Base-by-base conservation (phyloP, 441 rosid species). In the Euphorbia schlechtendalii region DNA sequence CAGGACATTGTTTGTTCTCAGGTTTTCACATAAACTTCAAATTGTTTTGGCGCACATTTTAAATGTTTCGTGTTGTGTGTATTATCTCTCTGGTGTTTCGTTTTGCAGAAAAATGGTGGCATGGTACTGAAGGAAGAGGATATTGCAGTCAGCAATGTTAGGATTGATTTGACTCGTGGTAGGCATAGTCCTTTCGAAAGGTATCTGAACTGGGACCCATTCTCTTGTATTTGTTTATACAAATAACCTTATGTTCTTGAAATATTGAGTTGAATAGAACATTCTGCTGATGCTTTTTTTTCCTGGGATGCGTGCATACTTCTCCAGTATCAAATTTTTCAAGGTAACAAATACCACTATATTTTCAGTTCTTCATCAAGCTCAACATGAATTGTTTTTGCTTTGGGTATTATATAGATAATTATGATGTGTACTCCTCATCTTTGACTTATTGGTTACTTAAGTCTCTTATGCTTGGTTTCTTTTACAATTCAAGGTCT, bases 131-230 rank as follows among this genome's bases (percentile, higher is more conserved):
- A 82, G 73, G 95, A 85, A 80, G 91, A 90, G 36, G 97, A 93
- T 69, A 70, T 93, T 34, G 83, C 76, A 51, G 95, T 93, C 59
- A 81, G 87, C 79, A 93, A 88, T 77, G 92, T 83, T 53, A 82
- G 78, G 80, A 93, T 93, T 70, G 98, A 90, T 80, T 80, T 93
- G 80, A 86, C 96, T 61, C 87, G 84, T 71, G 98, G 98, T 80
- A 84, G 76, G 77, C 68, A 76, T 68, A 93, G 86, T 72, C 98
- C 97, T 63, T 94, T 93, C 17, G 83, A 90, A 76, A 84, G 96
- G 97, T 93, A 86, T 40, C 22, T 46, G 53, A 48, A 34, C n/a
- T 45, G 41, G 18, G 20, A 59, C 56, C 13, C 40, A 57, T 62
- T 40, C 17, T 45, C 67, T 56, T 63, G 25, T 57, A 34, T 59